Base-by-base conservation (phyloP, 2,329 filamentous ascomycete genomes). In the Botryotinia globosa region DNA sequence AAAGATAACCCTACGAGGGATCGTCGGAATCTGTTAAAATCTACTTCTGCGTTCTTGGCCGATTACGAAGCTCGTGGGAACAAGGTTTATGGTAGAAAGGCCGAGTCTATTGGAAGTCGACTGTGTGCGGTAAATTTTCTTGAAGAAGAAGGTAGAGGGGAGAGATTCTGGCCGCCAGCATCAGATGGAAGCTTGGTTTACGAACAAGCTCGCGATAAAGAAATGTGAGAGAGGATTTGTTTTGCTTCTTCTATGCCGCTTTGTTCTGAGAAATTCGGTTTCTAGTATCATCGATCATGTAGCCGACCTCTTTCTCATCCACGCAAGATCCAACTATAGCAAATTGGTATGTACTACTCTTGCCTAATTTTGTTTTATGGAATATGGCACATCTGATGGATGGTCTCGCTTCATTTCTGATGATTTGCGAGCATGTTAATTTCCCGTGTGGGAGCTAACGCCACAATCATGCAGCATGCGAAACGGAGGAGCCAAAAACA, bases 61-160 rank as follows among this genome's bases (percentile, higher is more conserved):
- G 72, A 73, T 20, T 65, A 72, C 42, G 69, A 73, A 62, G 66
- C 56, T 39, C 63, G 69, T 29, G 72, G 69, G 18, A 42, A 45
- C 32, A 73, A 66, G 65, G 44, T 72, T 54, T 63, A 71, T 48
- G 56, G 69, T 9, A 69, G 44, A 29, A 54, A 56, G 14, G 39
- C 37, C 18, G 63, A 66, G 18, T 63, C 72, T 6, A 64, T 68
- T 37, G 72, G 66, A 71, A 22, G 54, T 51, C 72, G 69, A 29
- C 44, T 73, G 37, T 73, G 69, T 68, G 72, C 72, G 9, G 44
- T 67, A n/a, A 56, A 48, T n/a, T 73, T 73, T 39, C 62, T 73
- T 7, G 69, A 72, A 48, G 72, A 73, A 58, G 72, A 72, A 34
- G 44, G 48, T 10, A 66, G 72, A 66, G 72, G 69, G n/a, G 72